These are phyloP conservation scores for Orychophragmus violaceus DNA, from an alignment of 345 rosid species.

Conservation along the genomic window DNA sequence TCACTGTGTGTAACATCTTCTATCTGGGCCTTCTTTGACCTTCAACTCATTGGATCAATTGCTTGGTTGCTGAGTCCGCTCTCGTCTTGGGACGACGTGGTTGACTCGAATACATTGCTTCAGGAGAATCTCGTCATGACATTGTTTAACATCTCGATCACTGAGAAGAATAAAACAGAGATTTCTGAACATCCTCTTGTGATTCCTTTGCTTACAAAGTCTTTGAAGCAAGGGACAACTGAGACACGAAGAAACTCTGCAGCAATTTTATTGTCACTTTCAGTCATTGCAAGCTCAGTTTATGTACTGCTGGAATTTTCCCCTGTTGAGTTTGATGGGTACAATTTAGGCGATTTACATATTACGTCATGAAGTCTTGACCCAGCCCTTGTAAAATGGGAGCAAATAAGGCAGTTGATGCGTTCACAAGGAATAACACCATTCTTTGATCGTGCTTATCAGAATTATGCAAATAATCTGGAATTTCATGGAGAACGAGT, in stretches of 20 bases:
- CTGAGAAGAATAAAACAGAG: conserved; percentile 26
- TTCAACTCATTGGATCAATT: conserved; percentile 25
- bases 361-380: no score
- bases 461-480: no score
- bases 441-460: no score
- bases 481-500: no score
- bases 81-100: neutral
- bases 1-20: no score
- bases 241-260: conserved; percentile 47
- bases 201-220: conserved; percentile 39
- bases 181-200: conserved; percentile 33
- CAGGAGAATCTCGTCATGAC: conserved; percentile 29
- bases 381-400: no score
- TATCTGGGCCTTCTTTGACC: conserved; percentile 31
- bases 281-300: no score
- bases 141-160: conserved; percentile 39
- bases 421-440: no score
- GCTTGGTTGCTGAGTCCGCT: conserved; percentile 36
- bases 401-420: no score
- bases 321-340: no score
- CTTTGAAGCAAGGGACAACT: conserved; percentile 32
- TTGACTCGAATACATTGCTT: conserved; percentile 20
- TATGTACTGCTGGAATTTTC: no score
- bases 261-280: conserved; percentile 42
- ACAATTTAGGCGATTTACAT: no score